A percentile compares a stretch with the other conserved stretches of the same genome.
Evolutionary conservation across 2,329 filamentous ascomycete genomes (phyloP).

Genomic region (Zarea fungicola): DNA sequence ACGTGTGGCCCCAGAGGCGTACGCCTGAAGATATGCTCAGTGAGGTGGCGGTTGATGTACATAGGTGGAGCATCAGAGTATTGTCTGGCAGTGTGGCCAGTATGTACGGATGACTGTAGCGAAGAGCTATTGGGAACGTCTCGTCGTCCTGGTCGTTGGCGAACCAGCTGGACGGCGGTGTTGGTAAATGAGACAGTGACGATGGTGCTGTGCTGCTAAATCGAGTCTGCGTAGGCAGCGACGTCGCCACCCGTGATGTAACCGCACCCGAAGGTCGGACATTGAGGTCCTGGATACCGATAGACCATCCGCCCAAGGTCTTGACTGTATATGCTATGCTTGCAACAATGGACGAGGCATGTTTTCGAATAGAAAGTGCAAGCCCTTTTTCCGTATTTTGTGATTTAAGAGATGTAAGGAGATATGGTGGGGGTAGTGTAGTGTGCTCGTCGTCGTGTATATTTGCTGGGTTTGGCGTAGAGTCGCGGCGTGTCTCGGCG

Average conservation of each 20-base stretch:
- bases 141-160: constrained; percentile 16
- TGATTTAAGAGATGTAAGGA: constrained; percentile 75
- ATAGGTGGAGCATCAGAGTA: constrained; percentile 75
- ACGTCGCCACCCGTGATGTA: constrained; percentile 32
- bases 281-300: constrained; percentile 86
- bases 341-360: constrained; percentile 60
- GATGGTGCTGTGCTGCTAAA: constrained; percentile 16
- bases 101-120: constrained; percentile 77
- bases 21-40: constrained; percentile 68
- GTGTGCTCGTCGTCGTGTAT: background rate
- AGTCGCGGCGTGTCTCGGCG: background rate
- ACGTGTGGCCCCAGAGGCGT: constrained; percentile 86
- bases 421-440: constrained; percentile 26
- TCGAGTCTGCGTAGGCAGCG: constrained; percentile 27
- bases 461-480: background rate
- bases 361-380: constrained; percentile 74
- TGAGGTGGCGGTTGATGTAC: constrained; percentile 62
- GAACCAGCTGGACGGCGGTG: constrained; percentile 1
- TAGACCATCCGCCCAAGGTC: constrained; percentile 74
- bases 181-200: constrained; percentile 7
- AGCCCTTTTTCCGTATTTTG: constrained; percentile 73
- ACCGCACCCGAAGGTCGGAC: constrained; percentile 40
- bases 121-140: constrained; percentile 55
- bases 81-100: constrained; percentile 82
- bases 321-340: constrained; percentile 84